Evolutionary conservation across 768 basidiomycete genomes (phyloP).

Genomic region (Tephrocybe sp.): DNA sequence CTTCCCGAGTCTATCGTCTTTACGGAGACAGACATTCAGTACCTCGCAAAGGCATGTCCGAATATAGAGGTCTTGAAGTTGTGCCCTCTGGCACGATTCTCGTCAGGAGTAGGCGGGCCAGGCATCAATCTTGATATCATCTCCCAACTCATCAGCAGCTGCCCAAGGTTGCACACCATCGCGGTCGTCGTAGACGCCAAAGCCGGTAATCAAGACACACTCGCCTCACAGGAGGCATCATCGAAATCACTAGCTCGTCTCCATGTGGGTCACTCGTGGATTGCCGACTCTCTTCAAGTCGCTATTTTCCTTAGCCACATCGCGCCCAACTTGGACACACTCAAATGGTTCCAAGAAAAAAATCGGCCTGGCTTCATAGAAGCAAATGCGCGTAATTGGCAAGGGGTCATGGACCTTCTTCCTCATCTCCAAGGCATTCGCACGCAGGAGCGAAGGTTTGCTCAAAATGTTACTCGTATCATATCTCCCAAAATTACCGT

Average conservation of each 20-base stretch:
- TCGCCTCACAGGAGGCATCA: slow-evolving; percentile 45
- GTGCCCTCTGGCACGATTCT: slow-evolving; percentile 68
- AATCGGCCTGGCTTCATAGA: slow-evolving; percentile 71
- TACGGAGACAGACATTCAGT: slow-evolving; percentile 54
- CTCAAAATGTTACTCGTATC: slow-evolving; percentile 12
- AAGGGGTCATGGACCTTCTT: slow-evolving; percentile 61
- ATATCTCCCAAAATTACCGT: slow-evolving; percentile 26
- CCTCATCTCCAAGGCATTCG: slow-evolving; percentile 74
- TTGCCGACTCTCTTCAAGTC: slow-evolving; percentile 63
- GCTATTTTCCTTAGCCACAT: slow-evolving; percentile 76
- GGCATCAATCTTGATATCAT: slow-evolving; percentile 63
- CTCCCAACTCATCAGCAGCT: slow-evolving; percentile 52
- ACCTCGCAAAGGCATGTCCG: slow-evolving; percentile 60
- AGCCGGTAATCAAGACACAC: slow-evolving; percentile 40
- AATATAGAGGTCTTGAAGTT: slow-evolving; percentile 66
- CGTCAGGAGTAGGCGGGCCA: slow-evolving; percentile 46
- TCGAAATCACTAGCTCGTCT: slow-evolving; percentile 68
- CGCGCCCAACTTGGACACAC: slow-evolving; percentile 62
- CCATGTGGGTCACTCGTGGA: slow-evolving; percentile 75
- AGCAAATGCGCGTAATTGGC: slow-evolving; percentile 65
- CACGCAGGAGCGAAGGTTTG: slow-evolving; percentile 52
- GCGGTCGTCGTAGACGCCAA: slow-evolving; percentile 62
- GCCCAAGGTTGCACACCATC: slow-evolving; percentile 62
- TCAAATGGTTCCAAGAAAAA: slow-evolving; percentile 80
- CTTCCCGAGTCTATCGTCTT: slow-evolving; percentile 76